These are phyloP conservation scores for Escovopsis weberi DNA, from an alignment of 2,329 filamentous ascomycete species.

Conservation along the genomic window DNA sequence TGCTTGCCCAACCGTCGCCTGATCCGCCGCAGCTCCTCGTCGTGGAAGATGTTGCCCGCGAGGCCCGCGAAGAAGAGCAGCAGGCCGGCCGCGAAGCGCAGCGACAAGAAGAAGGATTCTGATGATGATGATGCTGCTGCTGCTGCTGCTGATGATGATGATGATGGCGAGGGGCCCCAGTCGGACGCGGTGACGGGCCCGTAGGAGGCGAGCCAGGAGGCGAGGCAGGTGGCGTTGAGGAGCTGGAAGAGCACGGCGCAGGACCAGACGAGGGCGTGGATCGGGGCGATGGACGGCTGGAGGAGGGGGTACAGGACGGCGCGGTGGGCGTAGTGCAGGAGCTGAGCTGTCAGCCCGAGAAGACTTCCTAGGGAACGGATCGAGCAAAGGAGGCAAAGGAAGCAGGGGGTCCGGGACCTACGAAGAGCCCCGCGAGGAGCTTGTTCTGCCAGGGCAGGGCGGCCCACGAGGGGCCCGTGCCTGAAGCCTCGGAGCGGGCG, in stretches of 20 bases:
- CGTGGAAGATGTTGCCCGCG: slow-evolving; percentile 71
- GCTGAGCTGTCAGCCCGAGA: slow-evolving; percentile 21
- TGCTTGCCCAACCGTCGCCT: slow-evolving; percentile 30
- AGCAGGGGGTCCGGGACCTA: slow-evolving; percentile 16
- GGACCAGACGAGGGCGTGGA: slow-evolving; percentile 54
- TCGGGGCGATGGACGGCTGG: slow-evolving; percentile 85
- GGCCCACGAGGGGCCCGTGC: slow-evolving; percentile 6
- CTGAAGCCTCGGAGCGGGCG: slow-evolving; percentile 32
- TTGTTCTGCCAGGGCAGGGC: slow-evolving; percentile 64
- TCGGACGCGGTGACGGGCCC: slow-evolving; percentile 46
- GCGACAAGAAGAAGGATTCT: too few relatives aligned
- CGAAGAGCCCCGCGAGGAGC: slow-evolving; percentile 55
- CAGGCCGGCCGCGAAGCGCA: slow-evolving; percentile 48
- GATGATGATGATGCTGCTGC: too few relatives aligned
- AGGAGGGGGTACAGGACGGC: slow-evolving; percentile 69
- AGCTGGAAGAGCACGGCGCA: slow-evolving; percentile 62
- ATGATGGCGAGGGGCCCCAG: slow-evolving; percentile 20
- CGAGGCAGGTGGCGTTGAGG: slow-evolving; percentile 63
- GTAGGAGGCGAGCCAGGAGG: slow-evolving; percentile 70
- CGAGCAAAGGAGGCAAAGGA: neutral
- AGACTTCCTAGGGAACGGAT: slow-evolving; percentile 4
- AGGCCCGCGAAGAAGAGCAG: slow-evolving; percentile 65
- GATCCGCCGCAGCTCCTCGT: slow-evolving; percentile 80
- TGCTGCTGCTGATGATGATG: too few relatives aligned
- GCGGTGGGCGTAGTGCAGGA: slow-evolving; percentile 83